Percentiles rank a stretch among this genome's conserved stretches.
These are phyloP conservation scores for Sporothrix pseudoabietina DNA, from an alignment of 2,329 filamentous ascomycete species.

Conservation along the genomic window DNA sequence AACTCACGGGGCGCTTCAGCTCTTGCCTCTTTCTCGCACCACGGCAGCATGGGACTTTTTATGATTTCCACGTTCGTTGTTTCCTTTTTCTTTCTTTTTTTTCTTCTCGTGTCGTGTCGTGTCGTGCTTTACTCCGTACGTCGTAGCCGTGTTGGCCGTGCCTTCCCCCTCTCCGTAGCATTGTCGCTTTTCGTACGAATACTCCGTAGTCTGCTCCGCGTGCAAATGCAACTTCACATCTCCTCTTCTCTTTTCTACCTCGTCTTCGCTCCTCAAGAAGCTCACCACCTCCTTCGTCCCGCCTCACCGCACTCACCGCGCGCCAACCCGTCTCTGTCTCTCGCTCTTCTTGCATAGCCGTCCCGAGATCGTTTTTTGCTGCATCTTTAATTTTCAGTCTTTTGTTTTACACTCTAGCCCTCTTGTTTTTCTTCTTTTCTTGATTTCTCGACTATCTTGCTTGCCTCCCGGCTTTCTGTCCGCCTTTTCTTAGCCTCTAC, in stretches of 20 bases:
- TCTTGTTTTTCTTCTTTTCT: neutral
- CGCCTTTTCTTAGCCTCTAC: conserved; percentile 13
- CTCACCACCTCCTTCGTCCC: neutral
- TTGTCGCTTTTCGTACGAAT: conserved; percentile 14
- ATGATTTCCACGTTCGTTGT: neutral
- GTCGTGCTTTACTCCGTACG: neutral
- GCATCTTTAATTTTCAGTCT: conserved; percentile 5
- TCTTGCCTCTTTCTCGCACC: conserved; percentile 16
- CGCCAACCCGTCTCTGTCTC: neutral
- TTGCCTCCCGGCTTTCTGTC: neutral
- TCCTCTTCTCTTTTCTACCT: conserved; percentile 5
- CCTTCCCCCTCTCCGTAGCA: neutral
- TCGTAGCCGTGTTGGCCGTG: conserved; percentile 15
- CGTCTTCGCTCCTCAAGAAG: neutral
- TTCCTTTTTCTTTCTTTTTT: neutral
- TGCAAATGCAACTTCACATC: neutral
- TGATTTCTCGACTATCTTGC: neutral
- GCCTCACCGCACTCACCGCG: neutral
- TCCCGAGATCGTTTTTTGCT: neutral
- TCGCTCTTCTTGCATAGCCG: conserved; percentile 12
- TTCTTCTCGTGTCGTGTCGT: neutral
- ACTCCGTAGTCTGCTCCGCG: conserved; percentile 24
- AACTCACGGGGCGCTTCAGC: conserved; percentile 20
- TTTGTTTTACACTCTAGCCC: conserved; percentile 4
- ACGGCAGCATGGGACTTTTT: neutral